Evolutionary conservation across 441 rosid genomes (phyloP), one percentile per base, ranked within the genome.

Genomic region (Theobroma grandiflorum): DNA sequence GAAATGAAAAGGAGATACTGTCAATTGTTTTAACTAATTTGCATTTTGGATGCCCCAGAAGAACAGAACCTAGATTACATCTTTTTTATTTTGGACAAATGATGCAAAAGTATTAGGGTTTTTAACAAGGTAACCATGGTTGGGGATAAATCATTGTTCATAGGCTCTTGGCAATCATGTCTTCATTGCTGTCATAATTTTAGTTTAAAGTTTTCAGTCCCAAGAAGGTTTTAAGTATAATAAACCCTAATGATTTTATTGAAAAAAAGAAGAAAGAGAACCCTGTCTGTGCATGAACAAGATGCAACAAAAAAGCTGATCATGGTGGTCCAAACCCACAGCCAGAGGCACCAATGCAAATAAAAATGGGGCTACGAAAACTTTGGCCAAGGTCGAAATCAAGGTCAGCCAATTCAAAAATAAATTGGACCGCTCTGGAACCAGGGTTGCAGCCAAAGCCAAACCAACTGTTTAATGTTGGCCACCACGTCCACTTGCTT

Each of bases 1-100:
- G 14, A 78, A 74, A 70, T 61, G 26, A 77, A 80, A 78, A 74
- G 77, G 52, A 53, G 79, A 81, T 70, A 16, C 67, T 50, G 45
- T 37, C 61, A 3, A 26, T 80, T 65, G 38, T 58, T 67, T 31
- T 40, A 9, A 66, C 42, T 20, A 8, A 65, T 35, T 57, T 6
- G 45, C 67, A 22, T 43, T 26, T 68, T 45, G 55, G 52, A 68
- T 68, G 16, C 45, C 35, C 70, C 47, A 16, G 47, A 38, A 18
- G 26, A 18, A 6, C 26, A 38, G 45, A 65, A 38, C 18, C 31
- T 18, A 65, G 14, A 59, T 22, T 59, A 0, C 63, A 42, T 67
- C 20, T 35, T 63, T 33, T 6, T 50, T 14, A 3, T 6, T 45
- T 8, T 45, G 7, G 49, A 8, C 49, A 45, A 42, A 45, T 45